These are phyloP conservation scores for Phaeosphaeria sp. DNA, from an alignment of 2,329 filamentous ascomycete species.

Conservation along the genomic window DNA sequence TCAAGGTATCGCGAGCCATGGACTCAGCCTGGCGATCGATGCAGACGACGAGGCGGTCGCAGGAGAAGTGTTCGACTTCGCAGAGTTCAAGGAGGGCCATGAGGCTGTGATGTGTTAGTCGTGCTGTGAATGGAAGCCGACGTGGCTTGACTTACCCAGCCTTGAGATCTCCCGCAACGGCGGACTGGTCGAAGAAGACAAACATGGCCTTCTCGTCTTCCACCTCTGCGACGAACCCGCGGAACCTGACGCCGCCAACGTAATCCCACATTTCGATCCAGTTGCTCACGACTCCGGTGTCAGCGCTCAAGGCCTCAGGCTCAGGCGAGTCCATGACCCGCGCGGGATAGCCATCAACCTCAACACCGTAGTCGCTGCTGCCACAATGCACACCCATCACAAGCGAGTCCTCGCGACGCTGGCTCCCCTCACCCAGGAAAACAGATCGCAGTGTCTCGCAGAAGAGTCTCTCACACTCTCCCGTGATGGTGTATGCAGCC, in stretches of 20 bases:
- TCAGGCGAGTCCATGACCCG: constrained; percentile 42
- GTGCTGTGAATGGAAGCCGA: background rate
- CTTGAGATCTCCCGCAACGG: constrained; percentile 80
- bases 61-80: constrained; percentile 72
- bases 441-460: constrained; percentile 92
- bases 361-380: constrained; percentile 30
- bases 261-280: constrained; percentile 89
- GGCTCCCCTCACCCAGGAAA: constrained; percentile 95
- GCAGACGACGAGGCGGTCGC: constrained; percentile 79
- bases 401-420: constrained; percentile 79
- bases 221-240: constrained; percentile 80
- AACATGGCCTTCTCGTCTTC: constrained; percentile 77
- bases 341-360: constrained; percentile 26
- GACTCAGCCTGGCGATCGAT: constrained; percentile 73
- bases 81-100: constrained; percentile 91
- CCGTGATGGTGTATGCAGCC: constrained; percentile 95
- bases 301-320: constrained; percentile 27
- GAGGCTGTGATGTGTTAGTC: constrained; percentile 50
- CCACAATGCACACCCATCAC: constrained; percentile 73
- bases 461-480: constrained; percentile 99
- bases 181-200: constrained; percentile 81
- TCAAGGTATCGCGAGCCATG: constrained; percentile 69
- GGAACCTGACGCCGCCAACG: constrained; percentile 80
- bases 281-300: constrained; percentile 55
- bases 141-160: constrained; percentile 70